Base-by-base conservation (phyloP, 2,329 filamentous ascomycete species). In the Neophaeococcomyces aloes region DNA sequence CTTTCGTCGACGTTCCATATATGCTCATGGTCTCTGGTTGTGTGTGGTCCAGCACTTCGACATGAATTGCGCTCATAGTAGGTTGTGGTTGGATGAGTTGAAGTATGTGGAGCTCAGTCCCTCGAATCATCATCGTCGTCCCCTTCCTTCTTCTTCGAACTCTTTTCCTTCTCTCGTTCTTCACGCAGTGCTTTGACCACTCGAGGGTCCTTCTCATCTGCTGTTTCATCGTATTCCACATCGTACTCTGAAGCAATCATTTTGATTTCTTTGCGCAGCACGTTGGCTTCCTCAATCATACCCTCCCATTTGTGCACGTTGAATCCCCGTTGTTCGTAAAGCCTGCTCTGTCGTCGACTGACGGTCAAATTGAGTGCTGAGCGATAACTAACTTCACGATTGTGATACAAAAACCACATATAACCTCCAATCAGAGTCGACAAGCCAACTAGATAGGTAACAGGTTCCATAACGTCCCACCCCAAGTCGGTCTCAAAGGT, bases 351-450 rank as follows among this genome's bases (percentile, higher is more conserved):
- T 4, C 87, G 75, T 29, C 79, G 74, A 29, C 78, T 85, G 29
- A 94, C 83, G 5, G 88, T 94, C 42, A 93, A 74, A 60, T 93
- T 88, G 66, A 94, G 78, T 21, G 88, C 86, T 2, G 81, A 81
- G 53, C 83, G 81, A 68, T 94, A 94, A 51, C 78, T 85, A 8
- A 94, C 79, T 63, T 94, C 87, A 15, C 84, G 78, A 65, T 88
- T 93, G 67, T 94, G 85, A 64, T 88, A 94, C 10, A 94, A 68
- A 61, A 95, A 94, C 86, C 86, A 95, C 42, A 94, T 70, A 57
- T 95, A 95, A 53, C 86, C 88, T 6, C 81, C 81, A 68, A 94
- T 93, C 57, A 94, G 77, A 10, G 83, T 87, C 1, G 80, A 78
- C 51, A 95, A 70, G n/a, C 86, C 84, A 2, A 84, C 86, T 13